Percentiles rank a stretch among this genome's conserved stretches.
Conservation (phyloP, 108 stramenopile genomes). For the Cylindrotheca closterium region DNA sequence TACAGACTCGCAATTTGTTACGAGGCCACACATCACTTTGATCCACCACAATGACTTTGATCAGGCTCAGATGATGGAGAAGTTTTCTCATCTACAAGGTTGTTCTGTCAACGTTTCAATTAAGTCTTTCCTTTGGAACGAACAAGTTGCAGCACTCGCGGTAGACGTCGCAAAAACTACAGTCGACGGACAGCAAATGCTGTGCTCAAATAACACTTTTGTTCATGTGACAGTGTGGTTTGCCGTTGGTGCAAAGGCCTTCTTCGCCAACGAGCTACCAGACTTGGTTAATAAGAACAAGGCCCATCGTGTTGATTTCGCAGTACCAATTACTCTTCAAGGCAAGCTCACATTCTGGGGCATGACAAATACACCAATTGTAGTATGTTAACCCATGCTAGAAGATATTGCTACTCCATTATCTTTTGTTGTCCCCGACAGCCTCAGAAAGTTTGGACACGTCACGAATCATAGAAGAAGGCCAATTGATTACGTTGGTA, state of each 20-base stretch:
- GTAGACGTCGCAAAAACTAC: conserved; percentile 36
- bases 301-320: conserved; percentile 35
- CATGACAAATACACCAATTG: conserved; percentile 16
- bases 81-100: conserved; percentile 30
- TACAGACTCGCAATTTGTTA: conserved; percentile 15
- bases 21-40: conserved; percentile 66
- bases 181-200: conserved; percentile 22
- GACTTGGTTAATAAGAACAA: conserved; percentile 33
- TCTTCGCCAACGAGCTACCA: conserved; percentile 64
- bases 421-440: conserved; percentile 30
- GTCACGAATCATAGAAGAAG: conserved; percentile 65
- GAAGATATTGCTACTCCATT: neutral
- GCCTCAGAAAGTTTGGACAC: conserved; percentile 39
- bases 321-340: conserved; percentile 3
- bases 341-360: conserved; percentile 57
- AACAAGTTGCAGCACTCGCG: conserved; percentile 52
- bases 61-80: conserved; percentile 31
- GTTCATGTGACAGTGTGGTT: conserved; percentile 79
- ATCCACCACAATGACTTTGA: conserved; percentile 35
- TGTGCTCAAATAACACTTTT: conserved; percentile 55
- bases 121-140: conserved; percentile 38
- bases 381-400: neutral
- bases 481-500: conserved; percentile 65
- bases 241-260: conserved; percentile 34
- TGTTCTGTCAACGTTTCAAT: conserved; percentile 25